Conservation (phyloP, 441 rosid genomes). For the Aquilaria agallochum region DNA sequence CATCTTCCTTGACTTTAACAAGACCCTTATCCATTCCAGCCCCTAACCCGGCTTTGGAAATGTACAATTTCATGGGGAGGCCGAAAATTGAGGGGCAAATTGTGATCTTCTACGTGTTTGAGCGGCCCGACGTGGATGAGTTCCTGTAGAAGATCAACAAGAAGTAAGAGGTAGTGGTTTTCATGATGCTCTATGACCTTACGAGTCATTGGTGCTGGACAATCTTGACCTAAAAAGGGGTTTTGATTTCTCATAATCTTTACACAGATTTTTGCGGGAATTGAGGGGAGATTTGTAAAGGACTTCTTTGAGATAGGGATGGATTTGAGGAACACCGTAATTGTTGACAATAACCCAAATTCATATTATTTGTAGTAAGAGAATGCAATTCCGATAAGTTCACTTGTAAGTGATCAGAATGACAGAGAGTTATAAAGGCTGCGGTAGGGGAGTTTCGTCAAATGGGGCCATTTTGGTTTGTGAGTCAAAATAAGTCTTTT, state of each 20-base stretch:
- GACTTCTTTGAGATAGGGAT: conserved; percentile 62
- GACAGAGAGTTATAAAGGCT: conserved; percentile 59
- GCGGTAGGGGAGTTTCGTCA: conserved; percentile 35
- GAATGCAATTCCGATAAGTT: conserved; percentile 66
- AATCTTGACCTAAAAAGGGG: conserved; percentile 37
- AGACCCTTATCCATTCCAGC: conserved; percentile 74
- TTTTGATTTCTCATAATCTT: conserved; percentile 46
- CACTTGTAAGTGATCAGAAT: conserved; percentile 47
- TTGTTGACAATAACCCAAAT: conserved; percentile 81
- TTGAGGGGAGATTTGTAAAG: conserved; percentile 62
- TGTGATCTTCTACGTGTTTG: conserved; percentile 63
- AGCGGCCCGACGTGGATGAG: conserved; percentile 76
- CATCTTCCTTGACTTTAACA: conserved; percentile 83
- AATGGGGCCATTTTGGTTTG: background rate
- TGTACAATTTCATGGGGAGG: conserved; percentile 56
- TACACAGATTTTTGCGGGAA: conserved; percentile 65
- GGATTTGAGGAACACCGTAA: conserved; percentile 56
- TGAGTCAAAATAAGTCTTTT: no score
- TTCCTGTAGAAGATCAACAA: conserved; percentile 50
- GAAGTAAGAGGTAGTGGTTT: conserved; percentile 68
- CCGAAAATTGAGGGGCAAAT: conserved; percentile 61
- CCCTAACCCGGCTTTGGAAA: conserved; percentile 51
- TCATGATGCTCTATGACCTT: conserved; percentile 82
- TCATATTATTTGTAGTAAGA: conserved; percentile 67
- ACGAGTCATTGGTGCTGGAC: conserved; percentile 78